Conservation (phyloP, 2,329 filamentous ascomycete genomes). For the Aspergillus piperis region DNA sequence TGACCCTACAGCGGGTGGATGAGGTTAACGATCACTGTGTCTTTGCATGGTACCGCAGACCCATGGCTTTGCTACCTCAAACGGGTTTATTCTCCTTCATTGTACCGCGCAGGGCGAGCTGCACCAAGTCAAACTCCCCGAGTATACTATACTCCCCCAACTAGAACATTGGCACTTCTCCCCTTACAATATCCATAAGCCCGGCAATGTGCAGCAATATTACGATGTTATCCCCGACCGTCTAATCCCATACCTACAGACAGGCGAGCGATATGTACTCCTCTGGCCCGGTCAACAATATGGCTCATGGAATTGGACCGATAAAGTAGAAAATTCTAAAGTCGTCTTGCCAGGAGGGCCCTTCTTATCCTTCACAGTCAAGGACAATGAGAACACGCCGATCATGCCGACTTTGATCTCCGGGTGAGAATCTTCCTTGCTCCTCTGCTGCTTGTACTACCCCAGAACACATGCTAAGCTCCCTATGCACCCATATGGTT, state of each 20-base stretch:
- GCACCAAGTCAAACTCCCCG: neutral
- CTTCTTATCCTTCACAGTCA: neutral
- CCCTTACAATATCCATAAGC: neutral
- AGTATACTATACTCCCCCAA: neutral
- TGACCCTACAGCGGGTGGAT: neutral
- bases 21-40: neutral
- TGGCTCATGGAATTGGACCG: neutral
- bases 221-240: neutral
- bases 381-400: neutral
- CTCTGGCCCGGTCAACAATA: slow-evolving; percentile 1
- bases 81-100: neutral
- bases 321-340: neutral
- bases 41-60: neutral
- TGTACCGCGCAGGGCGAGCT: neutral
- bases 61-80: neutral
- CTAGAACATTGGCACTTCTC: neutral
- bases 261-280: neutral
- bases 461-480: neutral
- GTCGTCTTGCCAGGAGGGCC: neutral
- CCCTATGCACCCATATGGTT: neutral
- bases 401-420: neutral
- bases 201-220: neutral
- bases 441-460: neutral
- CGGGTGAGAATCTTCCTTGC: neutral
- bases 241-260: neutral